Percentiles rank a stretch among this genome's conserved stretches.
These are phyloP conservation scores for Podila epicladia DNA, from an alignment of 192 early-diverging fungal species.

Conservation along the genomic window DNA sequence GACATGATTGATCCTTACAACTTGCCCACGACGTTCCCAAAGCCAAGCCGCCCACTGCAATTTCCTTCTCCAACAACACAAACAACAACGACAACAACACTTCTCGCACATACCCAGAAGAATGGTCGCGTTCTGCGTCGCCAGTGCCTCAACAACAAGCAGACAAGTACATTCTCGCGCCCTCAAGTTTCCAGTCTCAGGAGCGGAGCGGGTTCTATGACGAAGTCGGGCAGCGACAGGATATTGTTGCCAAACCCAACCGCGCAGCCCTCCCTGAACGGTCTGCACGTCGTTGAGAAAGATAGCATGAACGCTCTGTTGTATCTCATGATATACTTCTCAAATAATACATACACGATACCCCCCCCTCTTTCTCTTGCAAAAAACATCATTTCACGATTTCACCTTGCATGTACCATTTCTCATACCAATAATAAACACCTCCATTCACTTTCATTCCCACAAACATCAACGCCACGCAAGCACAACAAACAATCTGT, in stretches of 20 bases:
- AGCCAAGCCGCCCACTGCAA: background rate
- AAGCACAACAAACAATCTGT: too few species aligned
- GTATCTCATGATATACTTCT: too few species aligned
- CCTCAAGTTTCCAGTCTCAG: conserved; percentile 13
- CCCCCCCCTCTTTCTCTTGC: too few species aligned
- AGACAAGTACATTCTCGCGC: conserved; percentile 18
- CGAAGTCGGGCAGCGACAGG: background rate
- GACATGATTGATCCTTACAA: background rate
- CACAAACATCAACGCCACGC: too few species aligned
- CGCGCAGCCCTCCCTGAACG: conserved; percentile 4
- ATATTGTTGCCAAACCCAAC: background rate
- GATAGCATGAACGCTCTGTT: too few species aligned
- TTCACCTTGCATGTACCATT: too few species aligned
- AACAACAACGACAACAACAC: background rate
- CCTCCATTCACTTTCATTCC: too few species aligned
- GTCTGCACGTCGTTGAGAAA: too few species aligned
- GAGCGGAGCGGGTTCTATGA: conserved; percentile 17
- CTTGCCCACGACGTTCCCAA: background rate
- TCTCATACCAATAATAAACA: too few species aligned
- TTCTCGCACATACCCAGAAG: background rate
- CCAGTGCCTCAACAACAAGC: background rate
- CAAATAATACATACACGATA: too few species aligned
- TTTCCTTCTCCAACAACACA: background rate
- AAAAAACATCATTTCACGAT: too few species aligned
- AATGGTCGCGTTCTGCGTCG: background rate